Conservation (phyloP, 1,284 basidiomycete genomes). For the Leccinum variabile region DNA sequence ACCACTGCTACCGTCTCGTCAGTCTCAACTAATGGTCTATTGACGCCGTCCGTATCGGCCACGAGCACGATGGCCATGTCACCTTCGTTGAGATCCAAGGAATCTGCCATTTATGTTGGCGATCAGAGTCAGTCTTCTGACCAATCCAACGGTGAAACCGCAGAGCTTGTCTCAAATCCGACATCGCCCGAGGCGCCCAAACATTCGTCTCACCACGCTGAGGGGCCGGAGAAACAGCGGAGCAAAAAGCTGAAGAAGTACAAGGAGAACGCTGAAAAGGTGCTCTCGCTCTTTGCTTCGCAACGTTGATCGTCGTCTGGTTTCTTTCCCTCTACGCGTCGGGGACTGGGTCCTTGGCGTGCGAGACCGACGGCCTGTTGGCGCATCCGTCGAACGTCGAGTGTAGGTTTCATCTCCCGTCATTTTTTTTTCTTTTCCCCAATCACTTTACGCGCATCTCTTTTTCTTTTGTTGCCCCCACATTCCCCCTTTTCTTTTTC, state of each 20-base stretch:
- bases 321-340: constrained; percentile 4
- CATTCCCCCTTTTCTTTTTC: neutral
- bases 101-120: constrained; percentile 69
- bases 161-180: constrained; percentile 26
- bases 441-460: constrained; percentile 19
- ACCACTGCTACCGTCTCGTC: constrained; percentile 50
- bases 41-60: constrained; percentile 60
- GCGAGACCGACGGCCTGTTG: constrained; percentile 11
- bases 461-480: constrained; percentile 12
- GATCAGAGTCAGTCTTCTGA: constrained; percentile 70
- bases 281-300: constrained; percentile 72
- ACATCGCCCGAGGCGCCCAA: constrained; percentile 38
- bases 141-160: constrained; percentile 56
- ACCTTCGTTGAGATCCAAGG: constrained; percentile 76
- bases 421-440: constrained; percentile 1
- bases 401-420: constrained; percentile 32
- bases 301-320: constrained; percentile 38
- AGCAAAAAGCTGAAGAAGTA: constrained; percentile 78
- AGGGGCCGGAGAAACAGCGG: constrained; percentile 56
- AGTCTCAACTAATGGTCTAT: constrained; percentile 47
- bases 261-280: constrained; percentile 79
- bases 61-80: constrained; percentile 44
- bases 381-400: constrained; percentile 17
- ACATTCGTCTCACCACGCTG: constrained; percentile 27
- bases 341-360: constrained; percentile 30